Evolutionary conservation across 306 rosid species (phyloP).

Genomic region (Crotalaria pallida): DNA sequence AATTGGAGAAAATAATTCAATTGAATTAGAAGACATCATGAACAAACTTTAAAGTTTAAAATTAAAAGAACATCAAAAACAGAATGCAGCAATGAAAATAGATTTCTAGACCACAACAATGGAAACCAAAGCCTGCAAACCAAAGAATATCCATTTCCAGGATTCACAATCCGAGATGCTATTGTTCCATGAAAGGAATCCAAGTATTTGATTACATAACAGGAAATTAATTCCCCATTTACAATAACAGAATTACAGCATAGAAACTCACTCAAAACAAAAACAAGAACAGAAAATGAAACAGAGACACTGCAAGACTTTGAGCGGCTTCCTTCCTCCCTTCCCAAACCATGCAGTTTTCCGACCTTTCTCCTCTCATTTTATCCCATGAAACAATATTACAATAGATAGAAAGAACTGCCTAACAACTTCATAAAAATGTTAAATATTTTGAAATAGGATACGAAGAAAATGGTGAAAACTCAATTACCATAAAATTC

Average conservation of each 20-base stretch:
- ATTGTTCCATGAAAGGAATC: background rate
- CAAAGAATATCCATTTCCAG: background rate
- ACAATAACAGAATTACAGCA: background rate
- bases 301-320: background rate
- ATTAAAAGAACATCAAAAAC: background rate
- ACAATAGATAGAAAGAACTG: background rate
- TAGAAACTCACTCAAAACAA: background rate
- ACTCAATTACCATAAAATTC: background rate
- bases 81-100: background rate
- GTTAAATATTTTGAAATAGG: background rate
- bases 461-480: background rate
- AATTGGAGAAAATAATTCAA: background rate
- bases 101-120: background rate
- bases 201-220: background rate
- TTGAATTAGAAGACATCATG: background rate
- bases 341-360: no score
- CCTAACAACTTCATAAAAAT: background rate
- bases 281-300: background rate
- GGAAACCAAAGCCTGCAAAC: background rate
- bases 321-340: background rate
- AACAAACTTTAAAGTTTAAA: constrained; percentile 2
- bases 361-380: background rate
- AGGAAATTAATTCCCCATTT: background rate
- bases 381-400: background rate
- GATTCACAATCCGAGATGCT: background rate